Conservation (phyloP, 2,329 filamentous ascomycete genomes). For the Paraphoma chrysanthemicola region DNA sequence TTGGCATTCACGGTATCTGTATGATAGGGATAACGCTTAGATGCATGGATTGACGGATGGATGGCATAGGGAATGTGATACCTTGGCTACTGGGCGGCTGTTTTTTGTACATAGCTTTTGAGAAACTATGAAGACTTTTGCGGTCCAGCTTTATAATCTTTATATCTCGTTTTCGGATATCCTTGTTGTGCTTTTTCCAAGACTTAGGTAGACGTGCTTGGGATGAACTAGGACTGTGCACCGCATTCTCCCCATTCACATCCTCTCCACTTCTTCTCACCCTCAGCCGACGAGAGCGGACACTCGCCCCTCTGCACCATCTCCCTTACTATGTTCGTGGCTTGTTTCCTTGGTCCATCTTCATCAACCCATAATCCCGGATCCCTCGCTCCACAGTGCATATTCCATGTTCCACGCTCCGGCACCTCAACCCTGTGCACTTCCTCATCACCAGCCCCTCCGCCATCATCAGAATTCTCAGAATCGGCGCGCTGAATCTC, state of each 20-base stretch:
- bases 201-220: no score
- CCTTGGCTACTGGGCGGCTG: not conserved
- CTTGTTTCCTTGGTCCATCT: not conserved
- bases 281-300: slow-evolving; percentile 5
- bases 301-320: slow-evolving; percentile 10
- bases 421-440: not conserved
- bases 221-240: slow-evolving; percentile 13
- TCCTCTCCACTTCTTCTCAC: slow-evolving; percentile 12
- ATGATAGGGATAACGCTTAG: not conserved
- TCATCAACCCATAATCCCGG: slow-evolving; percentile 12
- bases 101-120: not conserved
- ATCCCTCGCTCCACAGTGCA: slow-evolving; percentile 18
- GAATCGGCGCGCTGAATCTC: slow-evolving; percentile 22
- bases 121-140: not conserved
- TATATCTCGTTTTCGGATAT: no score
- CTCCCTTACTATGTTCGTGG: slow-evolving; percentile 2
- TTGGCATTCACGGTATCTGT: not conserved
- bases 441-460: not conserved
- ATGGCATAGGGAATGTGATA: not conserved
- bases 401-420: slow-evolving; percentile 18
- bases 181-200: no score
- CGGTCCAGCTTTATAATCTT: no score
- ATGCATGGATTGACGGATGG: not conserved
- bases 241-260: slow-evolving; percentile 19
- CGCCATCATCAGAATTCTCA: not conserved